Base-by-base conservation (phyloP, 2,329 filamentous ascomycete genomes). In the Blastomyces percursus region DNA sequence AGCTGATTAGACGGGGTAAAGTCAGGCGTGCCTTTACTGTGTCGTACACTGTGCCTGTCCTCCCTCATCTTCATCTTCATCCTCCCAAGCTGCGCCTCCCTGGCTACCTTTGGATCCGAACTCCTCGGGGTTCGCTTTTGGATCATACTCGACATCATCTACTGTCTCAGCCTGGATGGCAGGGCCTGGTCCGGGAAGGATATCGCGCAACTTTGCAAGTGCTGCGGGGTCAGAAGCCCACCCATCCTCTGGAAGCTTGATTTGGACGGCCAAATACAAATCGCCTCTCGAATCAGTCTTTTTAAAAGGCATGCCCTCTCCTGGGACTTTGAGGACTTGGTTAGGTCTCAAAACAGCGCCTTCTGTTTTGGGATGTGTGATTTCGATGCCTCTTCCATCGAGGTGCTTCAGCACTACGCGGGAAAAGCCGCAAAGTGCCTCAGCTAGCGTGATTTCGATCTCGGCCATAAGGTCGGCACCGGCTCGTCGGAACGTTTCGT, bases 241-340 rank as follows among this genome's bases (percentile, higher is more conserved):
- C 32, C 86, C 89, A 69, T 93, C 86, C 69, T 92, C 86, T 2
- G 94, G 94, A 79, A 97, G 97, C 61, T 90, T 84, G 66, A 99
- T 83, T 69, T 94, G 87, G 66, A 96, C 87, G 46, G 89, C 79
- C 51, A 99, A 81, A 76, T 93, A 99, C 21, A 99, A 79, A 71
- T 97, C 91, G 52, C 94, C 94, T 72, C 86, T 91, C 4, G 79
- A 72, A 48, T 99, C 94, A 66, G 87, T 90, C 63, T 87, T 86
- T 82, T 96, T 96, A 69, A 87, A 76, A 1, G 94, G 94, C 94
- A 99, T 99, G 64, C 94, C 94, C 78, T 99, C 94, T 32, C 91
- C 91, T 1, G 82, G 76, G 0, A 99, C 80, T 79, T 91, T 96
- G 69, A 99, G 81, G 8, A 93, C 84, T 72, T 99, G 90, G 32